A percentile compares a stretch with the other conserved stretches of the same genome.
Evolutionary conservation across 257 asterid genomes (phyloP).

Genomic region (Paraleonurus japonicus): DNA sequence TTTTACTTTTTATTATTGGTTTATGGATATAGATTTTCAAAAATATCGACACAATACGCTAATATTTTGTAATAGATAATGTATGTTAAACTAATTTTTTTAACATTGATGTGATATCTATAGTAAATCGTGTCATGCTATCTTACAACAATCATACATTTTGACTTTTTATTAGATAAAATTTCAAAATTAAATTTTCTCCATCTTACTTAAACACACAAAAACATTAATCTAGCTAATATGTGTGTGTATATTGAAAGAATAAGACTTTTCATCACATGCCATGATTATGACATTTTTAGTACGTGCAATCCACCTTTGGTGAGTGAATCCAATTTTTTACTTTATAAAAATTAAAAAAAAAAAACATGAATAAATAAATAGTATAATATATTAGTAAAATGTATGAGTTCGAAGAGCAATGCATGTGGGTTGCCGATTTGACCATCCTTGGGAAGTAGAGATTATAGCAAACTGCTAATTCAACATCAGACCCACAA

Average conservation of each 20-base stretch:
- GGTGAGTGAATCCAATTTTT: background rate
- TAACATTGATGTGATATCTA: no score
- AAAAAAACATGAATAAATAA: background rate
- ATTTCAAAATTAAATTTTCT: no score
- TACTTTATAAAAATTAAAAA: background rate
- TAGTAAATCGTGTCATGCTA: background rate
- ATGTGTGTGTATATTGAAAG: background rate
- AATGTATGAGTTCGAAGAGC: background rate
- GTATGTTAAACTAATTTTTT: no score
- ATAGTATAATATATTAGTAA: background rate
- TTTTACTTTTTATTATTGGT: no score
- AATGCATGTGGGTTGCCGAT: conserved; percentile 23
- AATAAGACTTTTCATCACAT: background rate
- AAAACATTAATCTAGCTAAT: background rate
- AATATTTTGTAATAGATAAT: no score
- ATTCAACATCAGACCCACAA: conserved; percentile 9
- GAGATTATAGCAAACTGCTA: no score
- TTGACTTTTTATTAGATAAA: background rate
- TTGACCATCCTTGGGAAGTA: no score
- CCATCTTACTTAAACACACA: background rate
- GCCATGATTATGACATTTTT: conserved; percentile 8
- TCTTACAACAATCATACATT: background rate
- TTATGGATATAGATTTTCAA: no score
- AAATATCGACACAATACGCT: no score
- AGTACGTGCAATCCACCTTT: background rate